Evolutionary conservation across 768 basidiomycete species (phyloP).

Genomic region (Kwoniella sp.): DNA sequence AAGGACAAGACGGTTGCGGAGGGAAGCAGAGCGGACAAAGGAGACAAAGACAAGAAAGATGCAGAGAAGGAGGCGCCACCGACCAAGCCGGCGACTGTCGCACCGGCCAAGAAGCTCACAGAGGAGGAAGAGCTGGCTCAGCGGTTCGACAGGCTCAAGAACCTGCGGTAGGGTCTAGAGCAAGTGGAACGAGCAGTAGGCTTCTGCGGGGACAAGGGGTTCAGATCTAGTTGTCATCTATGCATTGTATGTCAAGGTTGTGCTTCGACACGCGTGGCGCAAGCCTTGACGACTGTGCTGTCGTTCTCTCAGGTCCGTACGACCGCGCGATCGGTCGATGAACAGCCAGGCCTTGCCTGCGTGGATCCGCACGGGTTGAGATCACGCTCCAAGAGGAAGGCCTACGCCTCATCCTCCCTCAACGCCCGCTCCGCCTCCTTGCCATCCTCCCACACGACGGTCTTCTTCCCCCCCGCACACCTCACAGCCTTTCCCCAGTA

Average conservation of each 20-base stretch:
- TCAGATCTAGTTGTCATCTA: not conserved
- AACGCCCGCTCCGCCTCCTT: constrained; percentile 13
- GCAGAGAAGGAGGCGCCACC: constrained; percentile 17
- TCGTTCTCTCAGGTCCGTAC: not conserved
- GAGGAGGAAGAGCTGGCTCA: constrained; percentile 60
- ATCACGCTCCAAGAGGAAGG: not conserved
- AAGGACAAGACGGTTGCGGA: not conserved
- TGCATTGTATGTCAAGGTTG: constrained; percentile 4
- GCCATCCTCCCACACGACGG: constrained; percentile 31
- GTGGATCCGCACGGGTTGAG: too few relatives aligned
- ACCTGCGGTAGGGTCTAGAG: constrained; percentile 57
- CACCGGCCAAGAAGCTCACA: constrained; percentile 23
- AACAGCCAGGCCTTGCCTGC: too few relatives aligned
- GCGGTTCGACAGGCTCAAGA: constrained; percentile 83
- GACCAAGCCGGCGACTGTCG: constrained; percentile 12
- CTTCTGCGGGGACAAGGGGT: too few relatives aligned
- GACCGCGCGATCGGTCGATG: too few relatives aligned
- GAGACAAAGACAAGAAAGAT: not conserved
- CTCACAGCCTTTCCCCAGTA: constrained; percentile 69
- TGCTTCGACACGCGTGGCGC: not conserved
- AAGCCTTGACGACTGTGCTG: not conserved
- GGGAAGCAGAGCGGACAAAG: constrained; percentile 13
- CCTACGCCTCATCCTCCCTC: constrained; percentile 2
- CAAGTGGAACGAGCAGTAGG: not conserved
- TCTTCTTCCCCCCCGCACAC: constrained; percentile 14